Evolutionary conservation across 169 alveolate genomes (phyloP).

Genomic region (Miamiensis avidus): DNA sequence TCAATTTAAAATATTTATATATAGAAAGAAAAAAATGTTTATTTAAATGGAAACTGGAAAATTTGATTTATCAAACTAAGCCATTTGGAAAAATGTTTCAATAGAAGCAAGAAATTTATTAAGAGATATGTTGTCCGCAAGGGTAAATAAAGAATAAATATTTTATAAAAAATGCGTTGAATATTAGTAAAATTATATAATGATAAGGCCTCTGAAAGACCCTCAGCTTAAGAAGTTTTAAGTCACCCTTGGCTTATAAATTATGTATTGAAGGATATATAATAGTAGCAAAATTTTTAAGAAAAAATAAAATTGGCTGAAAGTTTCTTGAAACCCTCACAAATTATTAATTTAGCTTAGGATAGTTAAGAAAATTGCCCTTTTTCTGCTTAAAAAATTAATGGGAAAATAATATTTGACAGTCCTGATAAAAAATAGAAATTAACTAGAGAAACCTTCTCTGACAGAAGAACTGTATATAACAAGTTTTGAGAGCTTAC

Average conservation of each 20-base stretch:
- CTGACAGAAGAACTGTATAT: not conserved
- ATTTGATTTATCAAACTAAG: not conserved
- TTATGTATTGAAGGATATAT: not conserved
- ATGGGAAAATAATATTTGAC: not conserved
- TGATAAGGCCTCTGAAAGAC: not conserved
- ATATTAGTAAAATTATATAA: too few species aligned
- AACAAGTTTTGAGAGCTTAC: not conserved
- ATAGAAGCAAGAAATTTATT: not conserved
- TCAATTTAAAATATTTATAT: too few species aligned
- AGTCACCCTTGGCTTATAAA: not conserved
- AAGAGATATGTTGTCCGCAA: not conserved
- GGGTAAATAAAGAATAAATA: not conserved
- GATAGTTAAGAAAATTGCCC: not conserved
- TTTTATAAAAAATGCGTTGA: too few species aligned
- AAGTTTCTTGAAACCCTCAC: too few species aligned
- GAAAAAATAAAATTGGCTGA: not conserved
- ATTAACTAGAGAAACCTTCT: not conserved
- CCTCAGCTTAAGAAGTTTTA: not conserved
- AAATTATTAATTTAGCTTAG: not conserved
- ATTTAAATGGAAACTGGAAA: not conserved
- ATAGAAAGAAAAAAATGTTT: too few species aligned
- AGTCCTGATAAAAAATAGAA: not conserved
- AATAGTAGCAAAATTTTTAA: too few species aligned
- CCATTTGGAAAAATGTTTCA: not conserved
- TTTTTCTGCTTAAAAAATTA: not conserved